Evolutionary conservation across 352 stramenopile species (phyloP), one percentile per base, ranked within the genome.

Genomic region (Globisporangium parvum): DNA sequence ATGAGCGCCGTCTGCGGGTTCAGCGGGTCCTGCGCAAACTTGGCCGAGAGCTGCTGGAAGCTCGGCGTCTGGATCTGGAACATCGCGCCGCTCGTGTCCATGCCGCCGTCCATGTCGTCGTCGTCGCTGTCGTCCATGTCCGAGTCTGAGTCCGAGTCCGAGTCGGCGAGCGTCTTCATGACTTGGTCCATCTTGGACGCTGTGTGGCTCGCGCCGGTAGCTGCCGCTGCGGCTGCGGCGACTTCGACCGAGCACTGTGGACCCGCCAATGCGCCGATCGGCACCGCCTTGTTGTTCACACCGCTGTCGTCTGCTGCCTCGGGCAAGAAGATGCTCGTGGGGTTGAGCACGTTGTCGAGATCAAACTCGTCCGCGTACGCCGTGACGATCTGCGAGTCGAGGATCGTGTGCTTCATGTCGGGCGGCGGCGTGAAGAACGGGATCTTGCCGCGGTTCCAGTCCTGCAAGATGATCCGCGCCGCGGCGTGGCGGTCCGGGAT

Each of bases 401-500:
- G 61, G 51, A 87, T 77, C 50, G 72, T 77, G 31, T 82, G 66
- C 51, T 81, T 86, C 35, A 73, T 62, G 48, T 85, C 70, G 5
- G 88, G 87, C 2, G 88, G 88, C n/a, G 74, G 72, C 28, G 78
- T 91, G 70, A 88, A 96, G 69, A 93, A 97, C 33, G 81, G 77
- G 42, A 97, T 87, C 57, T 92, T 91, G 51, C 93, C 93, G 33
- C 77, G 75, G 62, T 97, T 97, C 85, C 89, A 97, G 70, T 98
- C 93, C 61, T 94, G 79, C 24, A 98, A 76, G 20, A 98, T 79
- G 44, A 88, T 80, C 14, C 92, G 81, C 26, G 95, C 96, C 42
- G 96, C 95, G 39, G 90, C 86, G 49, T 95, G 77, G 51, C 97
- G 94, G 65, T 99, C 95, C 0, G 96, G 96, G 39, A 91, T 80